phyloP scores from a whole-genome alignment of 2,329 filamentous ascomycete genomes.

The Rhytidhysteron rufulum region DNA sequence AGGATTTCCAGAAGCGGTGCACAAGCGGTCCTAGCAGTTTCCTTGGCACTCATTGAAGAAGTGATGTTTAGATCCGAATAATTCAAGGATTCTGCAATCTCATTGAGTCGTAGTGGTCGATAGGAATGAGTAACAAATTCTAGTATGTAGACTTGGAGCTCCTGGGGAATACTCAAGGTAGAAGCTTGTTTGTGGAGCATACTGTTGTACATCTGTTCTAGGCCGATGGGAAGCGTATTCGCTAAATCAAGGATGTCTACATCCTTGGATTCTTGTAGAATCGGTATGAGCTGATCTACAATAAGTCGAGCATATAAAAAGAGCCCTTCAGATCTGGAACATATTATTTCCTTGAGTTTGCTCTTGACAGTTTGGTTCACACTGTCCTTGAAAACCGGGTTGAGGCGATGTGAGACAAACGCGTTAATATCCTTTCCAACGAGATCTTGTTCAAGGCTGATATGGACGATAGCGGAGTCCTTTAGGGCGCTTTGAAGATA shows the following conservation, averaged over 20 bases:
- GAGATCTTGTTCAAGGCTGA: slow-evolving; percentile 35
- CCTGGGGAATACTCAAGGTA: slow-evolving; percentile 24
- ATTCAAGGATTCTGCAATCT: slow-evolving; percentile 34
- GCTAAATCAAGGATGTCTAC: slow-evolving; percentile 24
- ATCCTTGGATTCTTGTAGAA: slow-evolving; percentile 12
- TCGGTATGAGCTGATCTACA: slow-evolving; percentile 32
- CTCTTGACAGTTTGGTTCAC: background rate
- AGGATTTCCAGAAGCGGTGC: slow-evolving; percentile 43
- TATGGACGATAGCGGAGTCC: slow-evolving; percentile 16
- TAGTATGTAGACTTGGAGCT: slow-evolving; percentile 38
- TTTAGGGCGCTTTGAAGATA: slow-evolving; percentile 30
- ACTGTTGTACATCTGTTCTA: slow-evolving; percentile 40
- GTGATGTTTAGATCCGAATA: background rate
- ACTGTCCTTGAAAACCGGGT: slow-evolving; percentile 3
- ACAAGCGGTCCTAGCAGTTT: slow-evolving; percentile 20
- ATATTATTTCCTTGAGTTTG: slow-evolving; percentile 24
- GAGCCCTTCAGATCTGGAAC: slow-evolving; percentile 38
- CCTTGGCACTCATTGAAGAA: background rate
- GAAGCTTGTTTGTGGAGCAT: slow-evolving; percentile 35
- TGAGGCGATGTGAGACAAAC: slow-evolving; percentile 31
- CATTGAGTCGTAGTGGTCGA: slow-evolving; percentile 41
- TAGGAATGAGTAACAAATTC: slow-evolving; percentile 41
- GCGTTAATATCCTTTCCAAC: slow-evolving; percentile 41
- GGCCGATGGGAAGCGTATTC: slow-evolving; percentile 29
- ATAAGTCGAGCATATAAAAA: slow-evolving; percentile 46